Base-by-base conservation (phyloP, 148 eudicot species). In the Spergularia bocconei region DNA sequence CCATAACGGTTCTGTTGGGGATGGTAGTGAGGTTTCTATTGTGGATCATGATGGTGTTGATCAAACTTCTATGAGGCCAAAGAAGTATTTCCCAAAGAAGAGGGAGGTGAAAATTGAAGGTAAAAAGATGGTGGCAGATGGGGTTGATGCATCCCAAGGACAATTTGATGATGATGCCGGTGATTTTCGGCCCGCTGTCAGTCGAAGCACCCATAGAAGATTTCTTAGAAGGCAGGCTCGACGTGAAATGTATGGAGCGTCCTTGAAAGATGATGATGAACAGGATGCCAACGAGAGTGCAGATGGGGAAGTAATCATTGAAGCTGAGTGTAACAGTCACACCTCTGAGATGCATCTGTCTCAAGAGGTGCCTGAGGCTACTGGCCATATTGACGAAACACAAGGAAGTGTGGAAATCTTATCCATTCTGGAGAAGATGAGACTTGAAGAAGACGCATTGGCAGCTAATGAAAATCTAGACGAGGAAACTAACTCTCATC, bases 71-170 rank as follows among this genome's bases (percentile, higher is more conserved):
- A 72, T 83, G 51, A 84, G 83, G 70, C 79, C 77, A 29, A 77
- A 72, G 78, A 91, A 67, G 67, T 90, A 84, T 81, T 66, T 77
- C 8, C 75, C 91, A 11, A 81, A 79, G 79, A 90, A 94, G 84
- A 86, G 82, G 70, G 98, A 88, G 85, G 86, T 90, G 7, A 89
- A 88, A 58, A 81, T 88, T 64, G 97, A 95, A 41, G 97, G 96
- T 19, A 91, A 93, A 78, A 89, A 83, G 87, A 88, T 87, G 91
- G 96, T 94, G 63, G 97, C 92, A 50, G 85, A 81, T 84, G 98
- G 98, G 74, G 68, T 94, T 73, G 97, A 94, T 86, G 98, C 98
- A 71, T 91, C 98, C 51, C 86, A 79, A 74, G 98, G 98, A 74
- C 86, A 87, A 78, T 39, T 55, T 72, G 86, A 88, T 69, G 91